Percentiles rank a stretch among this genome's conserved stretches.
Conservation (phyloP, 257 asterid genomes). For the Gentiana macrophylla region DNA sequence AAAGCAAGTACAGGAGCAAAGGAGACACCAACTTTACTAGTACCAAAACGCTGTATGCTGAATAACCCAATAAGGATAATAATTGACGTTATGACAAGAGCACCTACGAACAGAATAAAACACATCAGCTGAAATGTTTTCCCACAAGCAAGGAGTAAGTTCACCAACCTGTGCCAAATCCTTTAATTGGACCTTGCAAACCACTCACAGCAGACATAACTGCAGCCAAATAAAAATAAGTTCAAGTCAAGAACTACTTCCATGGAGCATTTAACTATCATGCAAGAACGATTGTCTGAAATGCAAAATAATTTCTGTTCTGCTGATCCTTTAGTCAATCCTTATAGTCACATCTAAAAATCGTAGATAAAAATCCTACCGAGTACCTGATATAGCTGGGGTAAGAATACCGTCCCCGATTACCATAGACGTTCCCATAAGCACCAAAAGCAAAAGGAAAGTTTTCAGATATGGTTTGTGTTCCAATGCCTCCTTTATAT, state of each 20-base stretch:
- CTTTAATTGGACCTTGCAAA: conserved; percentile 68
- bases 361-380: no score
- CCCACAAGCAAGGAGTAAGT: conserved; percentile 4
- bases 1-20: conserved; percentile 92
- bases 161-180: conserved; percentile 69
- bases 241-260: no score
- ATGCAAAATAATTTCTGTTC: no score
- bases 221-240: conserved; percentile 31
- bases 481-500: conserved; percentile 70
- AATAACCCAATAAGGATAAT: conserved; percentile 67
- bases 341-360: no score
- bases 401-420: conserved; percentile 94
- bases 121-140: neutral
- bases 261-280: no score
- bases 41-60: conserved; percentile 84
- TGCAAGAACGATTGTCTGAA: no score
- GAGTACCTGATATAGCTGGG: conserved; percentile 88
- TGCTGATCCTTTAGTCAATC: no score
- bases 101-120: conserved; percentile 41
- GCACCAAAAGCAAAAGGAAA: conserved; percentile 64
- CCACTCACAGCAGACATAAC: conserved; percentile 99
- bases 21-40: conserved; percentile 76
- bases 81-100: conserved; percentile 74
- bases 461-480: conserved; percentile 44
- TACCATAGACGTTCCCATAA: conserved; percentile 88